Conservation (phyloP, 495 filamentous ascomycete species). For the Aspergillus baeticus region DNA sequence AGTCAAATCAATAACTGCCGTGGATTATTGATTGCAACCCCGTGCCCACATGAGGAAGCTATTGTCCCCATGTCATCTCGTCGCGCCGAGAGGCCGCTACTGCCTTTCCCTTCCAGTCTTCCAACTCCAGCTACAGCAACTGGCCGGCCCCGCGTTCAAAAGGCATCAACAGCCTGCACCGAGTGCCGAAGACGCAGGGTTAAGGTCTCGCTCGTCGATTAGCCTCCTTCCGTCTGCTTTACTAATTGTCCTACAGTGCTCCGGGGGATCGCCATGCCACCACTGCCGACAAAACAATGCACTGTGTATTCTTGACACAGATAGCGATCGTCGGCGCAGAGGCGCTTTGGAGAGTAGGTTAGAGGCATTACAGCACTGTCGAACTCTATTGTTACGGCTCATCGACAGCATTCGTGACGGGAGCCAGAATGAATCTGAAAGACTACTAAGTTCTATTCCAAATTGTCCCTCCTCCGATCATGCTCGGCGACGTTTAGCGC, state of each 20-base stretch:
- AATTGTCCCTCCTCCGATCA: neutral
- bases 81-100: neutral
- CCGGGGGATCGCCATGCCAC: neutral
- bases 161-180: neutral
- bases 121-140: neutral
- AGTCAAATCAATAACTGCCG: too few species aligned
- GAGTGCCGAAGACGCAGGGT: conserved; percentile 5
- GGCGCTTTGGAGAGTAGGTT: neutral
- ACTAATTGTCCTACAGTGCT: neutral
- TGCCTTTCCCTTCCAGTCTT: neutral
- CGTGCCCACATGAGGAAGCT: too few species aligned
- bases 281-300: neutral
- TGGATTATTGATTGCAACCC: too few species aligned
- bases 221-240: neutral
- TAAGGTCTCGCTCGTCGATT: neutral
- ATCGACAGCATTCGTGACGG: neutral
- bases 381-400: neutral
- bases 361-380: neutral
- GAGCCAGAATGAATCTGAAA: neutral
- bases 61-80: neutral
- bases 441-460: neutral
- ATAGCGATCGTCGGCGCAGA: neutral
- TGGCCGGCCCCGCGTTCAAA: neutral
- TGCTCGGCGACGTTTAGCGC: neutral
- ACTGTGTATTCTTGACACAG: neutral